These are phyloP conservation scores for Paraleonurus japonicus DNA, from an alignment of 257 asterid genomes.

Conservation along the genomic window DNA sequence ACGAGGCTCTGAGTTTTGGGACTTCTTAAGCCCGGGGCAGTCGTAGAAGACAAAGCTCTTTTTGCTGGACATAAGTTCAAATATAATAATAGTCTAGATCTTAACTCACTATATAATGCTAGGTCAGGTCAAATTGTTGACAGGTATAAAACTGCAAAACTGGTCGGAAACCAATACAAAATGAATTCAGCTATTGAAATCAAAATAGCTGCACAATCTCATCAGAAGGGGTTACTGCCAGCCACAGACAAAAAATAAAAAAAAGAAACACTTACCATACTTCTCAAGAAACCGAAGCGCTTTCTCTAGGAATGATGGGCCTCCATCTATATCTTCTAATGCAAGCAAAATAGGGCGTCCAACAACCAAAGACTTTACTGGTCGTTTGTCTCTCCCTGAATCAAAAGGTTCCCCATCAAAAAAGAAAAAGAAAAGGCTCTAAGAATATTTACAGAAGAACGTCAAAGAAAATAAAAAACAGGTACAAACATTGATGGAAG, in stretches of 20 bases:
- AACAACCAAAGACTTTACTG: constrained; percentile 91
- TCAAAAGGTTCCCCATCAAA: constrained; percentile 29
- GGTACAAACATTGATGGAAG: constrained; percentile 78
- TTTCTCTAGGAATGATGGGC: constrained; percentile 92
- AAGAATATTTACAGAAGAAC: constrained; percentile 7
- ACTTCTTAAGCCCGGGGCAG: not conserved
- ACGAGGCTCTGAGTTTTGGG: not conserved
- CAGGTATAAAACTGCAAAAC: not conserved
- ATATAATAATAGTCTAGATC: not conserved
- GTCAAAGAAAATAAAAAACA: constrained; percentile 13
- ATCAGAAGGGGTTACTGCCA: constrained; percentile 10
- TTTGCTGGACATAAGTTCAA: not conserved
- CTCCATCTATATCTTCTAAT: constrained; percentile 94
- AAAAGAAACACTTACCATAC: constrained; percentile 57
- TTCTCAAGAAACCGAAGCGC: constrained; percentile 97
- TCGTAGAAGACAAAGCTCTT: not conserved
- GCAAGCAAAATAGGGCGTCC: constrained; percentile 99
- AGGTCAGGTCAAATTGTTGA: constrained; percentile 4
- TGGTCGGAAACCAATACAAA: constrained; percentile 3
- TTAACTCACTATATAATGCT: constrained; percentile 5
- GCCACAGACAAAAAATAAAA: not conserved
- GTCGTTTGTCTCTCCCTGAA: constrained; percentile 92
- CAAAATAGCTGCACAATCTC: constrained; percentile 35
- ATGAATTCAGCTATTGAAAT: constrained; percentile 27
- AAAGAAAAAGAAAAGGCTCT: not conserved